Evolutionary conservation across 225 moss, liverwort and hornwort species (phyloP).

Genomic region (Pleurozium schreberi): DNA sequence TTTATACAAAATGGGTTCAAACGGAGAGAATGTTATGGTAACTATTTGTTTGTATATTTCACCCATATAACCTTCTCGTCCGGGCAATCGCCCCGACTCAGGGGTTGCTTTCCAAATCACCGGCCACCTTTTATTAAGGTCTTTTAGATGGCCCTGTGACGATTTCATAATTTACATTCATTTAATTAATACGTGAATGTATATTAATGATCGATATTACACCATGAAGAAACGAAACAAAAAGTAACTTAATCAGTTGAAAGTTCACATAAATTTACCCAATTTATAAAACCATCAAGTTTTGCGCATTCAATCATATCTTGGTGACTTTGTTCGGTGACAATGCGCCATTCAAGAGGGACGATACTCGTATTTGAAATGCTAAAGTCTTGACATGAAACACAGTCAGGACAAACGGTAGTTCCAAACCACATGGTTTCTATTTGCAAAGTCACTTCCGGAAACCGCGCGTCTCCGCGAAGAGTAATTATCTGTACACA

Average conservation of each 20-base stretch:
- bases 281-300: slow-evolving; percentile 19
- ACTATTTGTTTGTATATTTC: slow-evolving; percentile 18
- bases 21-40: slow-evolving; percentile 31
- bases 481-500: slow-evolving; percentile 19
- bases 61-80: slow-evolving; percentile 25
- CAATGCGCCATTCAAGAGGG: slow-evolving; percentile 29
- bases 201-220: neutral
- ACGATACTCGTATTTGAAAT: slow-evolving; percentile 34
- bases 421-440: slow-evolving; percentile 30
- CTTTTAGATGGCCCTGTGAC: slow-evolving; percentile 13
- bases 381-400: slow-evolving; percentile 20
- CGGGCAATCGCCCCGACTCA: slow-evolving; percentile 5
- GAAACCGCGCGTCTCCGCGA: slow-evolving; percentile 5
- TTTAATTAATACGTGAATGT: too few species aligned
- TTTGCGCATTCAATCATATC: slow-evolving; percentile 29
- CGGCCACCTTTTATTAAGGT: slow-evolving; percentile 32
- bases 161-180: neutral
- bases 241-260: accelerated
- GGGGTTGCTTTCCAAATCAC: slow-evolving; percentile 45
- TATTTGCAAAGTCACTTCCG: slow-evolving; percentile 14
- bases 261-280: neutral
- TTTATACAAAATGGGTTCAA: slow-evolving; percentile 15
- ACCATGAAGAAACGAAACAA: too few species aligned
- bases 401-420: neutral
- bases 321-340: slow-evolving; percentile 27